Evolutionary conservation across 306 rosid species (phyloP), one percentile per base, ranked within the genome.

Genomic region (Spatholobus suberectus): DNA sequence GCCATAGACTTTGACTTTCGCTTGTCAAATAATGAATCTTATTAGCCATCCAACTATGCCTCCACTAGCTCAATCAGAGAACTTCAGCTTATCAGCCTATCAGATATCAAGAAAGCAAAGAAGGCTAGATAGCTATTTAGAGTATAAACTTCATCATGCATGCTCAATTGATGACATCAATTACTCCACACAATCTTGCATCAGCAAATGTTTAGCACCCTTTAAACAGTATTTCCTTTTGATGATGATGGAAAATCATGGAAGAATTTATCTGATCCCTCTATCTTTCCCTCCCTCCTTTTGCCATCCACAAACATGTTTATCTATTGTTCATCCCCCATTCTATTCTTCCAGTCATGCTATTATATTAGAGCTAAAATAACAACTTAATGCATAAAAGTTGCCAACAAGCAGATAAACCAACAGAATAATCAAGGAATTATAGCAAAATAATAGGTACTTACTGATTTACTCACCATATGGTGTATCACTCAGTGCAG

Each of bases 301-400:
- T 4, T 40, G 27, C 52, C 55, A 73, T 63, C 75, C 37, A 38
- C 8, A 13, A 6, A 52, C 26, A 23, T 10, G n/a, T 37, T 81
- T 54, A 40, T 73, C 4, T 26, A 63, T 10, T 37, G 44, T 63
- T 46, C 80, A 44, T 32, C 57, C 41, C 23, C 47, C 38, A 2
- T 4, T 34, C 4, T 10, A 54, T 26, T 8, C 63, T 44, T 20
- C 65, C 57, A 32, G 9, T 43, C 72, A 35, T 43, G 43, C 52
- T 55, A 41, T 32, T 78, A 29, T 67, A 26, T 37, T 10, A 82
- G 70, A 51, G 35, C 59, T 74, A 66, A 52, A 15, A 71, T 38
- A 17, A 58, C 3, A 77, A n/a, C 34, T 6, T 1, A 69, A 40
- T 6, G 24, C 24, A 26, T 13, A 83, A 2, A 76, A 55, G 32